Evolutionary conservation across 2,329 filamentous ascomycete genomes (phyloP), one percentile per base, ranked within the genome.

Genomic region (Chrysoporthe cubensis): DNA sequence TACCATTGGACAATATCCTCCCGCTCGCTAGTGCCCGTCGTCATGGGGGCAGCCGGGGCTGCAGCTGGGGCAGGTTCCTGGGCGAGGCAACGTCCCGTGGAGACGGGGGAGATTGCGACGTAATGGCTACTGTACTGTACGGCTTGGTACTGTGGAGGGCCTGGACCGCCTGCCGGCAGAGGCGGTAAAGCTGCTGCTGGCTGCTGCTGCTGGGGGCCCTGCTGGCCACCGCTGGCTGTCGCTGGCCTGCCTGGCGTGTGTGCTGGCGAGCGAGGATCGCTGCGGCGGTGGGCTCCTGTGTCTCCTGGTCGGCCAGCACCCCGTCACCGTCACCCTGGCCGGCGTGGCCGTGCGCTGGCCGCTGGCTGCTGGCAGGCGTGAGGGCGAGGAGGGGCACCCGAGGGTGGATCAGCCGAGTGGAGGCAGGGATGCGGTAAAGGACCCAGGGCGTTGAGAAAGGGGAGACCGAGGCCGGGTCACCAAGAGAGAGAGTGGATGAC

Each of bases 361-460:
- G 21, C 9, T 6, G 52, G 18, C 44, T 26, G 63, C 43, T 40
- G 50, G 56, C 16, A 26, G n/a, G 56, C 44, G 64, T 21, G 67
- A 52, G 43, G 21, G 8, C 34, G 42, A 46, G 61, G 43, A 37
- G 48, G 16, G 18, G 57, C 13, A 50, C 64, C 60, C 50, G 46
- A 62, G 61, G 59, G 68, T 67, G 68, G 68, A 67, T 52, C 61
- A 56, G 50, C 62, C 48, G 57, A 26, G 68, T 69, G 68, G 68
- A 60, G 65, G 46, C 62, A 26, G 63, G 57, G 52, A 66, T 70
- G 64, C 69, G 66, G 66, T 68, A 64, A 68, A 57, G 60, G 69
- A 48, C 43, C 59, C 32, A 60, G 57, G 11, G 40, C 42, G 66
- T 64, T 68, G 66, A 59, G 68, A 63, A 66, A 66, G 60, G 67